Evolutionary conservation across 2,329 filamentous ascomycete genomes (phyloP).

Genomic region (Fusarium sacchari): DNA sequence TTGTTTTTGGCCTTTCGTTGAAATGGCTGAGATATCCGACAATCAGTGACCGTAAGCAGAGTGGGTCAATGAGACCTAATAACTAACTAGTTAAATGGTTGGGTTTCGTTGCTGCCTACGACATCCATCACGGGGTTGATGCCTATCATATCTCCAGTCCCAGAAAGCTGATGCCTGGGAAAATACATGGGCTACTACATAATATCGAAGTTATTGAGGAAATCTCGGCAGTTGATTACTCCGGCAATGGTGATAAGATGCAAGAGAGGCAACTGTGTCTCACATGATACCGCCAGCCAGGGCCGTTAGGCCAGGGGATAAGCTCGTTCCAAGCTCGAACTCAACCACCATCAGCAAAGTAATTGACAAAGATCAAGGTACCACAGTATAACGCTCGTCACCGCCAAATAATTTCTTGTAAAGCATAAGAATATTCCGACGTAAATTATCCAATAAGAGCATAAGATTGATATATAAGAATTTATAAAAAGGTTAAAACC

Average conservation of each 20-base stretch:
- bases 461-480: not conserved
- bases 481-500: no score
- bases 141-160: not conserved
- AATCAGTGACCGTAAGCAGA: not conserved
- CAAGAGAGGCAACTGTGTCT: no score
- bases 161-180: not conserved
- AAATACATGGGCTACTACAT: no score
- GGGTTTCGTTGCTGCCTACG: not conserved
- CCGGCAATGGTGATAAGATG: no score
- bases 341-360: not conserved
- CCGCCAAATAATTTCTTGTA: no score
- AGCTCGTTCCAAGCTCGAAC: rapidly evolving
- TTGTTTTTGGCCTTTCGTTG: not conserved
- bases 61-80: not conserved
- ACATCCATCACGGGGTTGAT: not conserved
- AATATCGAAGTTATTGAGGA: no score
- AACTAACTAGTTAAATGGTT: no score
- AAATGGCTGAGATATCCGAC: not conserved
- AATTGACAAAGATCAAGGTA: rapidly evolving
- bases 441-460: not conserved
- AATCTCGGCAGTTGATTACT: no score
- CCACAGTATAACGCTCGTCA: not conserved
- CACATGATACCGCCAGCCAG: no score
- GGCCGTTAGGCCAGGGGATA: no score
- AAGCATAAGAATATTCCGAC: not conserved